Base-by-base conservation (phyloP, 176 grass and related monocot species). In the Oryza officinalis region DNA sequence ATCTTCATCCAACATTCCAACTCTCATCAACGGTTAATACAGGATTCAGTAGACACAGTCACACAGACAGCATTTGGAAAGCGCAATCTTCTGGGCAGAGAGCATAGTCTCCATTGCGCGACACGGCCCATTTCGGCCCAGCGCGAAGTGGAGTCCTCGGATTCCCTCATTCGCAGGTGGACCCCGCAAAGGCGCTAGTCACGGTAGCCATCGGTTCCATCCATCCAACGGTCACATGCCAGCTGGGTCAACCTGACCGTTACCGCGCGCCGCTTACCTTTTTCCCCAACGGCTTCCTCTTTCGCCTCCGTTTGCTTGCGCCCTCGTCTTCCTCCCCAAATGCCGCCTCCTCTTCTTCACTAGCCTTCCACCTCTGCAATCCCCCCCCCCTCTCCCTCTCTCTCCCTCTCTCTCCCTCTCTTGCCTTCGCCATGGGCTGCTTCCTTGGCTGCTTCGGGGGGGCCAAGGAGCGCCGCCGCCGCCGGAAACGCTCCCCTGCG, bases 361-460 rank as follows among this genome's bases (percentile, higher is more conserved):
- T 79, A 91, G 41, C 54, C 30, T 33, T 59, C 54, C 63, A 12
- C 71, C 44, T 59, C 54, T 52, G 65, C 57, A 46, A 41, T 60
- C 38, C 31, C 10, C 72, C 26, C 22, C 10, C 22, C 33, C 60
- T 50, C 59, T 30, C 76, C 23, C 6, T 8, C 37, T 38, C 37
- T 4, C 37, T 38, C 7, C 8, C 37, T 8, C 37, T 38, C 37
- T 4, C 37, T 38, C 37, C 8, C 37, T 4, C 37, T 38, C 37
- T 38, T 26, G 63, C 83, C 77, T 41, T n/a, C 52, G 66, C 61
- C 57, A 99, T 99, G 97, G 93, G 97, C 64, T 99, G 97, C 84
- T 99, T 99, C 83, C 97, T 99, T 85, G 91, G 86, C 67, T 99
- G 97, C 88, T 99, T 99, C 86, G 93, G 93, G 46, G 89, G 81